Evolutionary conservation across 106 monocot species (phyloP), one percentile per base, ranked within the genome.

Genomic region (Dioscorea alata): DNA sequence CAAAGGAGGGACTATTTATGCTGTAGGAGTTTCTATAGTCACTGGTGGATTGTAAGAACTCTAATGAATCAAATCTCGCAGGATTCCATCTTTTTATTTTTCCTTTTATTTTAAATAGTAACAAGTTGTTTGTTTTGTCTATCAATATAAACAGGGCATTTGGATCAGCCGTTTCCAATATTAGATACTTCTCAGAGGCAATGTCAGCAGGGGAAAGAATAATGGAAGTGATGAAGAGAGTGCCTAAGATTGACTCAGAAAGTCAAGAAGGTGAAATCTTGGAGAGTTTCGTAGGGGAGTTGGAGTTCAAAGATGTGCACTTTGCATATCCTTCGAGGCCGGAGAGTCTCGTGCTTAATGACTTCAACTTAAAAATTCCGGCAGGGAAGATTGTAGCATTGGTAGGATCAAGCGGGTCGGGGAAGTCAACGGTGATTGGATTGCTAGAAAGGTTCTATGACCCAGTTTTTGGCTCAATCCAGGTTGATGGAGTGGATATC

Each of bases 131-230:
- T 42, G 4, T 42, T 2, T 42, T 42, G 42, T 42, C 6, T 74
- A 0, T 54, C 42, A 42, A 42, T 42, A 5, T 1, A 42, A 42
- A 42, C 42, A 91, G 91, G 50, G 70, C 83, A 31, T 58, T 94
- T 13, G 94, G 94, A 0, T 79, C 85, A 0, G 87, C 90, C 19
- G 75, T 94, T 18, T 85, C 90, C 13, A 90, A 83, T 34, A 74
- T 94, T 69, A 94, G 90, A 69, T 87, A 81, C 74, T 83, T 94
- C 14, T 77, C 87, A 28, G 94, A 94, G 72, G 94, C 88, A 4
- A 73, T 67, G n/a, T 72, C 88, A 0, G 94, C 94, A 0, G 90
- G 80, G 16, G 25, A 34, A 53, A 59, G 83, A 31, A 81, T 90
- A 10, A 50, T 67, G 73, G 68, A 83, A 70, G 81, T 90, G 34